These are phyloP conservation scores for Aureobasidium uvarum DNA, from an alignment of 2,329 filamentous ascomycete genomes.

Conservation along the genomic window DNA sequence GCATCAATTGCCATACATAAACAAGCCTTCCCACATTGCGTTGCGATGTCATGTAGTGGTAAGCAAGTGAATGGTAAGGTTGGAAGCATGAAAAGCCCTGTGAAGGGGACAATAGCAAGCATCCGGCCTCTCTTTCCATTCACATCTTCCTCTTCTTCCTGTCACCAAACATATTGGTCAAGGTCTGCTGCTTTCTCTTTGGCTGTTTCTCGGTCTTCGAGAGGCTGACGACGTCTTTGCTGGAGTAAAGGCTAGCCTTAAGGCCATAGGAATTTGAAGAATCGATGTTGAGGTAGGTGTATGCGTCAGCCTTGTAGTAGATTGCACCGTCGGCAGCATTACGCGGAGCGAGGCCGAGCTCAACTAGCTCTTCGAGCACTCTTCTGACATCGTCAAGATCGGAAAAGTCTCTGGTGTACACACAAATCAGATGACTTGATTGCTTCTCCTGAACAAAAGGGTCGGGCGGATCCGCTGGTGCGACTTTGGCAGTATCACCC, in stretches of 20 bases:
- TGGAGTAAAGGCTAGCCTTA: slow-evolving; percentile 46
- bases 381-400: slow-evolving; percentile 67
- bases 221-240: slow-evolving; percentile 36
- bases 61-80: background rate
- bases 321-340: slow-evolving; percentile 49
- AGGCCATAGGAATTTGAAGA: slow-evolving; percentile 44
- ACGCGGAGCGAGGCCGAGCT: slow-evolving; percentile 58
- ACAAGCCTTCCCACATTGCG: background rate
- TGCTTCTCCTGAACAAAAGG: slow-evolving; percentile 35
- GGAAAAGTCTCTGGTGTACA: slow-evolving; percentile 74
- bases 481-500: slow-evolving; percentile 71
- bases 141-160: background rate
- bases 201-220: background rate
- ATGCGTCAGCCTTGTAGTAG: slow-evolving; percentile 74
- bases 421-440: slow-evolving; percentile 59
- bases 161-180: background rate
- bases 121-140: background rate
- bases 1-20: background rate
- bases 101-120: background rate
- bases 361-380: slow-evolving; percentile 52
- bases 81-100: background rate
- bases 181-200: slow-evolving; percentile 10
- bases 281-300: slow-evolving; percentile 46
- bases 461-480: slow-evolving; percentile 49
- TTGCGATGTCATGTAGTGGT: background rate